Conservation (phyloP, 2,329 filamentous ascomycete genomes). For the Aspergillus spinulosporus region DNA sequence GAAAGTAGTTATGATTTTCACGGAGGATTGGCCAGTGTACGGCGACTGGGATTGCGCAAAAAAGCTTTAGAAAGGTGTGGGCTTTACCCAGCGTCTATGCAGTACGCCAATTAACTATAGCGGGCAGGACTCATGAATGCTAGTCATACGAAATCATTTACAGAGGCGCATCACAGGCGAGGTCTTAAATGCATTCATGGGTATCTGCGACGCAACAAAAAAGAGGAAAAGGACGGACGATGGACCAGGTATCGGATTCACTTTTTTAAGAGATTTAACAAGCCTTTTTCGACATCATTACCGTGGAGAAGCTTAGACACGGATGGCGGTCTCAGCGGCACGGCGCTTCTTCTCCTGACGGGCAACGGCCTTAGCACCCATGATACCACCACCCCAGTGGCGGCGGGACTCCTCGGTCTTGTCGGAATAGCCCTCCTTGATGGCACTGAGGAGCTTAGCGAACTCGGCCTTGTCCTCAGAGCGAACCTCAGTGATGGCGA, state of each 20-base stretch:
- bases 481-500: constrained; percentile 95
- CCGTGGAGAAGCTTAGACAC: constrained; percentile 70
- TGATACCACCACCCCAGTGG: constrained; percentile 99
- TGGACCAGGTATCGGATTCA: constrained; percentile 32
- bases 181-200: constrained; percentile 42
- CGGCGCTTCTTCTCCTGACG: constrained; percentile 84
- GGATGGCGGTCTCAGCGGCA: constrained; percentile 90
- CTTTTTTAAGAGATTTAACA: constrained; percentile 20
- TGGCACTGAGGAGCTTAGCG: constrained; percentile 88
- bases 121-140: constrained; percentile 31
- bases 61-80: neutral
- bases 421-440: constrained; percentile 98
- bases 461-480: constrained; percentile 98
- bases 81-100: neutral
- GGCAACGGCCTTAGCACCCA: constrained; percentile 89
- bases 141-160: constrained; percentile 21
- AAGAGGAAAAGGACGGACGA: constrained; percentile 18
- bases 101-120: constrained; percentile 1
- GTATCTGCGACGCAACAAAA: constrained; percentile 37
- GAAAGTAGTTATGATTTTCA: too few relatives aligned
- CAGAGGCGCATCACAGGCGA: constrained; percentile 23
- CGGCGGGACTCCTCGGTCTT: constrained; percentile 89
- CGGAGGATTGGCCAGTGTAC: too few relatives aligned
- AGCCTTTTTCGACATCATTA: constrained; percentile 27
- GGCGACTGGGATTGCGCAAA: too few relatives aligned